Conservation (phyloP, 129 eudicot species). For the Solidago caesia region DNA sequence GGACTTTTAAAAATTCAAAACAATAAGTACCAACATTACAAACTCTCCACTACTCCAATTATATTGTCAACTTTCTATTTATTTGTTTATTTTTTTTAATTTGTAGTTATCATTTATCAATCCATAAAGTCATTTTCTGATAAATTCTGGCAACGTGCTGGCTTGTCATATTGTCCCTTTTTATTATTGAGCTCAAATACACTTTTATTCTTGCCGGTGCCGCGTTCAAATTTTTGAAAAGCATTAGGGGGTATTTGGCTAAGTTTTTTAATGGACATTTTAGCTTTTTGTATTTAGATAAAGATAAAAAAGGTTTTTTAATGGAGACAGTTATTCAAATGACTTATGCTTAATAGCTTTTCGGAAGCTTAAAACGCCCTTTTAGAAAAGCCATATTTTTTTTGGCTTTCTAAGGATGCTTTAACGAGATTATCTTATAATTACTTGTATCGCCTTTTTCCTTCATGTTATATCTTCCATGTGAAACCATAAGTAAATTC, state of each 20-base stretch:
- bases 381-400: too few species aligned
- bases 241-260: not conserved
- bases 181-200: slow-evolving; percentile 26
- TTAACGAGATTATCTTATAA: too few species aligned
- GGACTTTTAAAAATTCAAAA: not conserved
- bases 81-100: not conserved
- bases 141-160: slow-evolving; percentile 45
- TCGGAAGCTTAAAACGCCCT: too few species aligned
- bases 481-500: too few species aligned
- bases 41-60: slow-evolving; percentile 31
- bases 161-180: slow-evolving; percentile 39
- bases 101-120: slow-evolving; percentile 11
- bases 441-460: too few species aligned
- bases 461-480: too few species aligned
- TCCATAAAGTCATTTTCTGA: slow-evolving; percentile 1
- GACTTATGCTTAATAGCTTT: too few species aligned
- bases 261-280: not conserved
- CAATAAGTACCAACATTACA: slow-evolving; percentile 20
- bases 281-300: too few species aligned
- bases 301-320: too few species aligned
- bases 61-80: slow-evolving; percentile 12
- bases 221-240: slow-evolving; percentile 8
- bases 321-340: too few species aligned
- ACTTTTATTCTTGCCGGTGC: slow-evolving; percentile 42
- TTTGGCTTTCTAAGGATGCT: too few species aligned